Evolutionary conservation across 1,139 yeast genomes (phyloP).

Genomic region (Suhomyces yuchorum): DNA sequence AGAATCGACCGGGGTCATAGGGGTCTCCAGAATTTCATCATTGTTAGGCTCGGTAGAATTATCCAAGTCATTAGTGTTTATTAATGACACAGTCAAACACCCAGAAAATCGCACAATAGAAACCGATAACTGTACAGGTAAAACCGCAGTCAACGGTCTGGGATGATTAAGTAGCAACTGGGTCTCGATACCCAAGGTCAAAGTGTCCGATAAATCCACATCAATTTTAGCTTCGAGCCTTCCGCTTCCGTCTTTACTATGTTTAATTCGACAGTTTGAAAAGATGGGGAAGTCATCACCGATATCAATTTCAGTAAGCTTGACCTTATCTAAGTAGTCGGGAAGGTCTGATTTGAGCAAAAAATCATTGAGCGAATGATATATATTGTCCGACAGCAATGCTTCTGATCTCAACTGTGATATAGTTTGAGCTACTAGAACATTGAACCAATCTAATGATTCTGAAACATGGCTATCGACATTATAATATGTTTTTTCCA

Average conservation of each 20-base stretch:
- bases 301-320: constrained; percentile 83
- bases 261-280: constrained; percentile 84
- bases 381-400: constrained; percentile 75
- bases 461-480: constrained; percentile 87
- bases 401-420: constrained; percentile 89
- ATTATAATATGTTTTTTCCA: constrained; percentile 91
- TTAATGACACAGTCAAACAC: constrained; percentile 77
- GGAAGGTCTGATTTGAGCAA: constrained; percentile 59
- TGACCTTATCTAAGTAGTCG: constrained; percentile 75
- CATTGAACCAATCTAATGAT: constrained; percentile 96
- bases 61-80: constrained; percentile 52
- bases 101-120: constrained; percentile 94
- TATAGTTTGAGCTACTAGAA: constrained; percentile 85
- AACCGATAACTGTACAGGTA: constrained; percentile 81
- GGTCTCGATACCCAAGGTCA: constrained; percentile 89
- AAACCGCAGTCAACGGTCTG: constrained; percentile 76
- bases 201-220: constrained; percentile 86
- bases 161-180: constrained; percentile 82
- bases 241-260: constrained; percentile 50
- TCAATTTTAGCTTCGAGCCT: constrained; percentile 89
- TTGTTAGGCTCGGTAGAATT: constrained; percentile 1
- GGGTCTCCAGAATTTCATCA: constrained; percentile 2
- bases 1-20: constrained; percentile 4
- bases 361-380: constrained; percentile 69
- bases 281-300: constrained; percentile 97